phyloP scores from a whole-genome alignment of 2,329 filamentous ascomycete genomes.

The Aspergillus caelatus region DNA sequence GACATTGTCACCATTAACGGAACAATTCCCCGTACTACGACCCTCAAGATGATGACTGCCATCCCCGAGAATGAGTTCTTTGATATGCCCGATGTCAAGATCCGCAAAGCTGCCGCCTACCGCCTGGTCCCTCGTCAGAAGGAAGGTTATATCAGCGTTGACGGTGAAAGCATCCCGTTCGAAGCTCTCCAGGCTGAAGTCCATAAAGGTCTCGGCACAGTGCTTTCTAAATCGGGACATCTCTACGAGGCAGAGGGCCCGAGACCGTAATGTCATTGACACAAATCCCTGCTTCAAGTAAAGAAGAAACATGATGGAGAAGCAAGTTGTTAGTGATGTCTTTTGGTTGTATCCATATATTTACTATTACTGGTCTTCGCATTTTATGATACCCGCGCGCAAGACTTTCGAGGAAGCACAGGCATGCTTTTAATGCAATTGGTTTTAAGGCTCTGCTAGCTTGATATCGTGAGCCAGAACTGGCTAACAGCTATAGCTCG shows the following conservation, averaged over 20 bases:
- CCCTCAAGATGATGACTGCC: constrained; percentile 69
- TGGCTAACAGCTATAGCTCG: background rate
- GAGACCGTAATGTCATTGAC: constrained; percentile 17
- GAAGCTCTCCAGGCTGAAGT: constrained; percentile 90
- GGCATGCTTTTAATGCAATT: constrained; percentile 21
- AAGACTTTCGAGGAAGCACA: constrained; percentile 21
- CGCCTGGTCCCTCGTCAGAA: constrained; percentile 75
- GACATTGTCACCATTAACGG: constrained; percentile 83
- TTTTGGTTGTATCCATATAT: constrained; percentile 15
- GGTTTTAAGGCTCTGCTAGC: background rate
- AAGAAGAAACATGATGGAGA: background rate
- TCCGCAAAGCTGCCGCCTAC: constrained; percentile 86
- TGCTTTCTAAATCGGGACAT: constrained; percentile 74
- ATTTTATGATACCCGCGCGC: constrained; percentile 38
- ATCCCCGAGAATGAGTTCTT: constrained; percentile 77
- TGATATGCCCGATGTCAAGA: constrained; percentile 74
- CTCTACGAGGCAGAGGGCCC: constrained; percentile 66
- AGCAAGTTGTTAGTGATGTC: background rate
- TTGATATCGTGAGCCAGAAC: constrained; percentile 4
- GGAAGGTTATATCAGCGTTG: constrained; percentile 87
- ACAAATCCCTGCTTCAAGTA: background rate
- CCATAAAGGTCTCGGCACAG: constrained; percentile 77
- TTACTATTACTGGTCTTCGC: constrained; percentile 22
- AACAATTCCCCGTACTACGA: constrained; percentile 67
- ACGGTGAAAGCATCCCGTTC: constrained; percentile 86